These are phyloP conservation scores for Cercospora zeae-maydis DNA, from an alignment of 2,329 filamentous ascomycete species.

Conservation along the genomic window DNA sequence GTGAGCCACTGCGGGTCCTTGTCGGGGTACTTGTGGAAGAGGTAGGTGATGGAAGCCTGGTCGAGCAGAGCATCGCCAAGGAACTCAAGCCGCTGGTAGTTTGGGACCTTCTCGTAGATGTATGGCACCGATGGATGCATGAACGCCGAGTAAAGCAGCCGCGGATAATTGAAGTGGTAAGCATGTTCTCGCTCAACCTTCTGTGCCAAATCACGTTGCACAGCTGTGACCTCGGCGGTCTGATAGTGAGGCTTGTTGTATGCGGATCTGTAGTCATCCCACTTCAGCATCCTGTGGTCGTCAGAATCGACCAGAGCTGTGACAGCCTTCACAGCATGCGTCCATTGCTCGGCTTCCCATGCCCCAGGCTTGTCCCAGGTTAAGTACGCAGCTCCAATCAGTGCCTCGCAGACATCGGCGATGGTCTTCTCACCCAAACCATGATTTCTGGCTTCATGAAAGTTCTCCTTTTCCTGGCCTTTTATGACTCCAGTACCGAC, in stretches of 20 bases:
- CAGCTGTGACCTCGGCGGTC: slow-evolving; percentile 56
- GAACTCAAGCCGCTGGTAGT: slow-evolving; percentile 89
- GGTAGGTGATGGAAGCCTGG: slow-evolving; percentile 75
- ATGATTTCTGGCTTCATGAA: slow-evolving; percentile 53
- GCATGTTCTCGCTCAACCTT: slow-evolving; percentile 59
- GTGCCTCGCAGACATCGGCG: slow-evolving; percentile 88
- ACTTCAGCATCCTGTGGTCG: slow-evolving; percentile 67
- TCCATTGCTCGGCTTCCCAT: slow-evolving; percentile 50
- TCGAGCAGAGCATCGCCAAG: slow-evolving; percentile 85
- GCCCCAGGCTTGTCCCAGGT: slow-evolving; percentile 46
- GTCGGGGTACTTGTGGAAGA: slow-evolving; percentile 72
- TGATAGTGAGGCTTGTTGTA: slow-evolving; percentile 74
- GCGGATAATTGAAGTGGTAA: slow-evolving; percentile 70
- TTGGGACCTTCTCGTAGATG: slow-evolving; percentile 72
- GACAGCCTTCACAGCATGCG: slow-evolving; percentile 62
- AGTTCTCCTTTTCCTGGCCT: slow-evolving; percentile 42
- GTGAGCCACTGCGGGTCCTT: slow-evolving; percentile 95
- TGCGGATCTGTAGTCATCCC: slow-evolving; percentile 66
- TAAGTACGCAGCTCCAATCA: slow-evolving; percentile 80
- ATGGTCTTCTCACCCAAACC: slow-evolving; percentile 69
- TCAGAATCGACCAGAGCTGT: slow-evolving; percentile 65
- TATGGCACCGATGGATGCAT: slow-evolving; percentile 79
- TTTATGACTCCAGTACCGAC: slow-evolving; percentile 52
- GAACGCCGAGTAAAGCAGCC: slow-evolving; percentile 78
- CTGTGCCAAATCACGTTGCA: slow-evolving; percentile 64